Evolutionary conservation across 495 filamentous ascomycete genomes (phyloP).

Genomic region (Talaromyces adpressus): DNA sequence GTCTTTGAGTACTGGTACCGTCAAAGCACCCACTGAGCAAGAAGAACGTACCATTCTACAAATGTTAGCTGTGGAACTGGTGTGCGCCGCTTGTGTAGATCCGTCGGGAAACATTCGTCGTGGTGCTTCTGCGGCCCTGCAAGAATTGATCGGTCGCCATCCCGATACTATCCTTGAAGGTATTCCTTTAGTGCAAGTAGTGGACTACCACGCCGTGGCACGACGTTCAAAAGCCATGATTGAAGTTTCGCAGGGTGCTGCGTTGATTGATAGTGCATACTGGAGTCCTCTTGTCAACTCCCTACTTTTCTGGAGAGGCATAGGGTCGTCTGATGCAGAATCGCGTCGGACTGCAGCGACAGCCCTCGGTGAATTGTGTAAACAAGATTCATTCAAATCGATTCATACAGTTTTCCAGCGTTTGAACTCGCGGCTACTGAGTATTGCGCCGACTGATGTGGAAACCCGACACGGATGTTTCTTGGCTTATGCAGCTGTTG

Average conservation of each 20-base stretch:
- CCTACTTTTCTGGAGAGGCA: slow-evolving; percentile 81
- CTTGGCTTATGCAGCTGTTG: slow-evolving; percentile 46
- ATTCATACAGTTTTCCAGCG: slow-evolving; percentile 26
- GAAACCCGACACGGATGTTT: slow-evolving; percentile 64
- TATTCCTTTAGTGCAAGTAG: slow-evolving; percentile 75
- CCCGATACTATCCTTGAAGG: slow-evolving; percentile 75
- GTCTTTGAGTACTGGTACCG: slow-evolving; percentile 41
- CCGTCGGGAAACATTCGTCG: slow-evolving; percentile 87
- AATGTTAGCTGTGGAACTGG: slow-evolving; percentile 68
- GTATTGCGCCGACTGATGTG: slow-evolving; percentile 50
- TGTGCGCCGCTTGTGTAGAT: slow-evolving; percentile 78
- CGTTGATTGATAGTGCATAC: slow-evolving; percentile 57
- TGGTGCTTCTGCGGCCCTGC: slow-evolving; percentile 85
- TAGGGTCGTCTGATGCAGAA: slow-evolving; percentile 64
- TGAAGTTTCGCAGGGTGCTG: slow-evolving; percentile 62
- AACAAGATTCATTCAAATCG: slow-evolving; percentile 22
- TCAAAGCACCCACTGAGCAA: slow-evolving; percentile 21
- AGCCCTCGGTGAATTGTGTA: slow-evolving; percentile 56
- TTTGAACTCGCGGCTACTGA: slow-evolving; percentile 36
- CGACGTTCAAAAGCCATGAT: slow-evolving; percentile 74
- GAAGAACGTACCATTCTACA: slow-evolving; percentile 50
- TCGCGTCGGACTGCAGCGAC: slow-evolving; percentile 65
- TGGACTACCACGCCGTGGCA: slow-evolving; percentile 91
- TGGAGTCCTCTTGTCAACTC: slow-evolving; percentile 61
- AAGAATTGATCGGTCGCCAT: slow-evolving; percentile 90